These are phyloP conservation scores for Aspergillus sp. DNA, from an alignment of 2,329 filamentous ascomycete genomes.

Conservation along the genomic window DNA sequence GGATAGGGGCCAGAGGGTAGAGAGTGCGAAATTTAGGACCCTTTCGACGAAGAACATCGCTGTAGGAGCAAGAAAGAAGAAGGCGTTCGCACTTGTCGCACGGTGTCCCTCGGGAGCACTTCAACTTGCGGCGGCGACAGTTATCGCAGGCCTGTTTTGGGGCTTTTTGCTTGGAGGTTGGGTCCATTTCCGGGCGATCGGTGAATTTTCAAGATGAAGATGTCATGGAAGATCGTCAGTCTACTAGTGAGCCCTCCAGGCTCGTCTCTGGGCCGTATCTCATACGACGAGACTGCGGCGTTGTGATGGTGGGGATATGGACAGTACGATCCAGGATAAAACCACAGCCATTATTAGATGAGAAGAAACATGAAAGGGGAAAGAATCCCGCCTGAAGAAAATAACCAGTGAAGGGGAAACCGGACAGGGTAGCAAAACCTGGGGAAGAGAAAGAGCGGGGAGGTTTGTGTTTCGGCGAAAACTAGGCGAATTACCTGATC, in stretches of 20 bases:
- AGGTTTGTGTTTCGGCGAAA: background rate
- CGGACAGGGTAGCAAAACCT: background rate
- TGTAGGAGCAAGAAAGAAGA: slow-evolving; percentile 36
- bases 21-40: slow-evolving; percentile 36
- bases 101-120: slow-evolving; percentile 35
- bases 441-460: background rate
- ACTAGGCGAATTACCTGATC: too few species aligned
- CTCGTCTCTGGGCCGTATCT: slow-evolving; percentile 1
- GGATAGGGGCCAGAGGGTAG: slow-evolving; percentile 32
- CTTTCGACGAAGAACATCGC: slow-evolving; percentile 33
- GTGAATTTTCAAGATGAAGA: background rate
- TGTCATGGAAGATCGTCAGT: slow-evolving; percentile 1
- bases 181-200: slow-evolving; percentile 14
- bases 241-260: background rate
- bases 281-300: background rate
- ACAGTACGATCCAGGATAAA: too few species aligned
- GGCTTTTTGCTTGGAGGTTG: slow-evolving; percentile 13
- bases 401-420: slow-evolving; percentile 6
- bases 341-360: background rate
- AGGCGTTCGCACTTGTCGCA: slow-evolving; percentile 38
- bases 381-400: slow-evolving; percentile 6
- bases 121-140: slow-evolving; percentile 40
- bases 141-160: slow-evolving; percentile 37
- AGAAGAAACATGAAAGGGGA: background rate
- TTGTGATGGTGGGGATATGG: too few species aligned